Base-by-base conservation (phyloP, 2,329 filamentous ascomycete genomes). In the Colletotrichum scovillei region DNA sequence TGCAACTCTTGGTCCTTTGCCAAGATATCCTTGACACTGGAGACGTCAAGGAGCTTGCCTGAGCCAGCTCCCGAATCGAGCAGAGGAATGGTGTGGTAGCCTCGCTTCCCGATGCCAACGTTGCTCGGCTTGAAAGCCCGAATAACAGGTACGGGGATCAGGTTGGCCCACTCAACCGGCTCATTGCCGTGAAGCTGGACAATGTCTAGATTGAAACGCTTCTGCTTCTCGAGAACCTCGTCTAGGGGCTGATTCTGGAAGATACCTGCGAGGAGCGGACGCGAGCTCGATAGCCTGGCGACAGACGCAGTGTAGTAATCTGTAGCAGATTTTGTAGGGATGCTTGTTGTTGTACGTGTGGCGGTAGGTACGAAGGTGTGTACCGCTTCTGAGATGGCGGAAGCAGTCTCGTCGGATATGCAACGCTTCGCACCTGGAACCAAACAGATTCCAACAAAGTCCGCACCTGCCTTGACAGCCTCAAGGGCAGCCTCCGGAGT, bases 111-210 rank as follows among this genome's bases (percentile, higher is more conserved):
- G 58, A 98, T 85, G 0, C 92, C 94, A n/a, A 90, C 84, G 63
- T 95, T 91, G 2, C 88, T 90, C 0, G 95, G 95, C 66, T 92
- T 91, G 84, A 98, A 99, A 63, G 92, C 93, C 76, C 92, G 92
- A 75, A 99, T 92, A 5, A 99, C 95, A 0, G 97, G 97, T 0
- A 98, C 95, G 1, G 97, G 95, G 62, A 99, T 95, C n/a, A 93
- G 84, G 58, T 85, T 89, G 1, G 95, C 92, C 95, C 96, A 99
- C 81, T 99, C 97, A 4, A 98, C 79, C 2, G 97, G 96, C 81
- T 99, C 97, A 59, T 92, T 89, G 9, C 97, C 97, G 80, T 99
- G 97, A 2, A 99, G 89, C 80, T 99, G 97, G 7, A 99, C 94
- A 66, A 98, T 85, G 80, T 99, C 97, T 56, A 99, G 89, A 58